Percentiles rank a stretch among this genome's conserved stretches.
These are phyloP conservation scores for Collariella sp. DNA, from an alignment of 495 filamentous ascomycete species.

Conservation along the genomic window DNA sequence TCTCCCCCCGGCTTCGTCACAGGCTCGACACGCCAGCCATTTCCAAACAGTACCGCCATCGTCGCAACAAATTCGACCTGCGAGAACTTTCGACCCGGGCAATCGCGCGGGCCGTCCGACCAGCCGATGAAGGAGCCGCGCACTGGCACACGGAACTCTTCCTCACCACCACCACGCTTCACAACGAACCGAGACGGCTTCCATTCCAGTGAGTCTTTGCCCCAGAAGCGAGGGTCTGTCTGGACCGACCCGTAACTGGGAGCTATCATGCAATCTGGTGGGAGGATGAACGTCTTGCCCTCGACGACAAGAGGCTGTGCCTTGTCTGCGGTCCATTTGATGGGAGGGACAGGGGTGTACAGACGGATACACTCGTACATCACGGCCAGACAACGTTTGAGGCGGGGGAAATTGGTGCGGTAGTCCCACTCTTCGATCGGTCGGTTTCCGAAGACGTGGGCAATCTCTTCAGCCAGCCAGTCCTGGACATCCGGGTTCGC, in stretches of 20 bases:
- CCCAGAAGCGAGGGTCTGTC: conserved; percentile 22
- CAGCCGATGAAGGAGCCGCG: conserved; percentile 40
- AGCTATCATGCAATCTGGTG: conserved; percentile 12
- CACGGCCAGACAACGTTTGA: conserved; percentile 39
- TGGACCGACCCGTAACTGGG: conserved; percentile 17
- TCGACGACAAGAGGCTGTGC: conserved; percentile 17
- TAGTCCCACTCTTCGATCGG: conserved; percentile 33
- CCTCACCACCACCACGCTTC: background rate
- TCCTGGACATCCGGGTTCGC: conserved; percentile 40
- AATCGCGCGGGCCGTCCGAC: conserved; percentile 40
- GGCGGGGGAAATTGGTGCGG: conserved; percentile 32
- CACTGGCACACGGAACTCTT: conserved; percentile 26
- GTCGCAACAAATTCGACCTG: conserved; percentile 48
- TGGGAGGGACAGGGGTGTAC: conserved; percentile 36
- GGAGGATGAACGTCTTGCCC: conserved; percentile 12
- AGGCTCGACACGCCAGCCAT: conserved; percentile 28
- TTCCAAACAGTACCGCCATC: conserved; percentile 35
- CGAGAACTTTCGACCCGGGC: conserved; percentile 44
- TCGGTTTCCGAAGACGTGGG: conserved; percentile 16
- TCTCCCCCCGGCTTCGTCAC: conserved; percentile 24
- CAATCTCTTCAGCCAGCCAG: conserved; percentile 25
- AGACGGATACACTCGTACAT: conserved; percentile 48
- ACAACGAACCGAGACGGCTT: conserved; percentile 28
- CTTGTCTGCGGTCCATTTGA: conserved; percentile 29
- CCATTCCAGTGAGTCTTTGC: conserved; percentile 27